Percentiles rank a stretch among this genome's conserved stretches.
Evolutionary conservation across 225 moss, liverwort and hornwort species (phyloP).

Genomic region (Pleurozium schreberi): DNA sequence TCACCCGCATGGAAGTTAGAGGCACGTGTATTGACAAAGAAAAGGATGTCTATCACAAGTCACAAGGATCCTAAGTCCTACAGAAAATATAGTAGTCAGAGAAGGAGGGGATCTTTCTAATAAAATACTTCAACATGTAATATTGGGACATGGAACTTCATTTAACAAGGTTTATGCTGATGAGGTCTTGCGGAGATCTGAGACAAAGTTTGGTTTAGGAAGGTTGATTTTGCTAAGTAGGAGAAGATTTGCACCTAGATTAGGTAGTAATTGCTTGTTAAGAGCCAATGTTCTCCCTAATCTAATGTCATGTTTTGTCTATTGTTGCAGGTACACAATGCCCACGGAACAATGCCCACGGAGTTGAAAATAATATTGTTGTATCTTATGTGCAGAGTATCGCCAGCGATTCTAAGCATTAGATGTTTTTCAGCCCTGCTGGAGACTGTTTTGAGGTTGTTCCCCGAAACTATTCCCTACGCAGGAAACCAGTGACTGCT

Average conservation of each 20-base stretch:
- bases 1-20: background rate
- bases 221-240: no score
- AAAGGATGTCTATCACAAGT: background rate
- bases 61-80: background rate
- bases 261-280: no score
- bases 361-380: background rate
- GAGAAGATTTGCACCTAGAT: no score
- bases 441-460: no score
- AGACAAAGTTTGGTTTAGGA: background rate
- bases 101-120: background rate
- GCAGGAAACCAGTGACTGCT: no score
- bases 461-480: no score
- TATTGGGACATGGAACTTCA: background rate
- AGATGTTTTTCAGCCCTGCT: fast-evolving
- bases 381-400: background rate
- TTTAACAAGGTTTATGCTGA: background rate
- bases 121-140: background rate
- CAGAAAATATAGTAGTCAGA: background rate
- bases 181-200: background rate
- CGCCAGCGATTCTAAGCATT: background rate
- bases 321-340: fast-evolving
- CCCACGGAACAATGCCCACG: no score
- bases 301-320: background rate
- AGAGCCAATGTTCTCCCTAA: no score
- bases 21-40: background rate